Base-by-base conservation (phyloP, 768 basidiomycete species). In the Leccinellum rugosiceps region DNA sequence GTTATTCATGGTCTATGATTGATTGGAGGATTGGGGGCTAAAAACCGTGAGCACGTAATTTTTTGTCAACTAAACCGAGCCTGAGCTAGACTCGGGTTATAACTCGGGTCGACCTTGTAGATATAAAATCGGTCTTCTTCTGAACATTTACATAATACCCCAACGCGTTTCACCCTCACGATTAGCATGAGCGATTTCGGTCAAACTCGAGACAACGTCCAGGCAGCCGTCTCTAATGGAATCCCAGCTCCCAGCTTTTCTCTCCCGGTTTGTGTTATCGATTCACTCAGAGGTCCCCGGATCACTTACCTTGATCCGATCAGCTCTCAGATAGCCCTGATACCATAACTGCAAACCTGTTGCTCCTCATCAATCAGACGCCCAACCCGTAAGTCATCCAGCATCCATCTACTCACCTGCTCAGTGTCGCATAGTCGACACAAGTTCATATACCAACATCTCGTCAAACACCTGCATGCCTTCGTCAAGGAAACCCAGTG, bases 401-500 rank as follows among this genome's bases (percentile, higher is more conserved):
- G 35, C 21, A 3, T 6, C 25, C 13, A 9, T 13, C 46, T 6
- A 10, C 28, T 1, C 28, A 31, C 26, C 28, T 17, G 11, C 52
- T 58, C 43, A 50, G 7, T 13, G n/a, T 26, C 28, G 35, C 52
- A 9, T 25, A 78, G 78, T 28, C 77, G 83, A 17, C 66, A 64
- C 54, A 77, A 71, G 58, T 80, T 83, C 69, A 69, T 84, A 55
- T 76, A 79, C 56, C 70, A 78, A 63, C 75, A 71, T 30, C 74
- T 91, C 72, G 68, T 88, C 52, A 78, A 76, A 28, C 90, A 94
- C 66, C 59, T 94, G 8, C 92, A 94, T 66, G 80, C 83, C 35
- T 90, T 91, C 62, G 76, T 90, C 26, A 77, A 77, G 44, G 91
- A 92, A 70, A 87, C 88, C 1, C 79, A 83, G 81, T 78, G 21